phyloP scores from a whole-genome alignment of 208 protist species.

The Trichomonas gallinae region DNA sequence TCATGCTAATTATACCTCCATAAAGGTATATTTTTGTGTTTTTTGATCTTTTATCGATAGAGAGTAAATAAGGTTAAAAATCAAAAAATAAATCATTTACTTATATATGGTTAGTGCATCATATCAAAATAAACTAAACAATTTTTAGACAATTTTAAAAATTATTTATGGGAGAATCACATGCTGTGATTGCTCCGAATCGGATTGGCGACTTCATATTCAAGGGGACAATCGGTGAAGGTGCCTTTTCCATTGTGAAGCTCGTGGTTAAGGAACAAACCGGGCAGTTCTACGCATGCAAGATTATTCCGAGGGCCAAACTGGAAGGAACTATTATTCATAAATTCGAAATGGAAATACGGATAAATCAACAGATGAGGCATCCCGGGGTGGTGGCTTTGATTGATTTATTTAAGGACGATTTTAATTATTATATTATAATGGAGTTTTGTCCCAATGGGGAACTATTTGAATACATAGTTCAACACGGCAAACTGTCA shows the following conservation, averaged over 20 bases:
- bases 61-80: too few species aligned
- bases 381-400: background rate
- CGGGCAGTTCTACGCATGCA: background rate
- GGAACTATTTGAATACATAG: background rate
- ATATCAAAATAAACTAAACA: too few species aligned
- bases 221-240: background rate
- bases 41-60: too few species aligned
- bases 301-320: background rate
- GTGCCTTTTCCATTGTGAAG: background rate
- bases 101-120: too few species aligned
- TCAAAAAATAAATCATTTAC: too few species aligned
- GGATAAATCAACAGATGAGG: background rate
- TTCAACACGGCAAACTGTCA: background rate
- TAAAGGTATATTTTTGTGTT: too few species aligned
- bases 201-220: background rate
- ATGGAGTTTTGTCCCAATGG: conserved; percentile 23
- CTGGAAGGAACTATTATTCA: background rate
- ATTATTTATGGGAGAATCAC: background rate
- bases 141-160: too few species aligned
- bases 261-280: background rate
- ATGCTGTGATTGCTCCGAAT: background rate
- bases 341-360: background rate
- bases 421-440: conserved; percentile 18
- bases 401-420: background rate
- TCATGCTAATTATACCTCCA: too few species aligned